These are phyloP conservation scores for Thermoascus crustaceus DNA, from an alignment of 2,329 filamentous ascomycete species.

Conservation along the genomic window DNA sequence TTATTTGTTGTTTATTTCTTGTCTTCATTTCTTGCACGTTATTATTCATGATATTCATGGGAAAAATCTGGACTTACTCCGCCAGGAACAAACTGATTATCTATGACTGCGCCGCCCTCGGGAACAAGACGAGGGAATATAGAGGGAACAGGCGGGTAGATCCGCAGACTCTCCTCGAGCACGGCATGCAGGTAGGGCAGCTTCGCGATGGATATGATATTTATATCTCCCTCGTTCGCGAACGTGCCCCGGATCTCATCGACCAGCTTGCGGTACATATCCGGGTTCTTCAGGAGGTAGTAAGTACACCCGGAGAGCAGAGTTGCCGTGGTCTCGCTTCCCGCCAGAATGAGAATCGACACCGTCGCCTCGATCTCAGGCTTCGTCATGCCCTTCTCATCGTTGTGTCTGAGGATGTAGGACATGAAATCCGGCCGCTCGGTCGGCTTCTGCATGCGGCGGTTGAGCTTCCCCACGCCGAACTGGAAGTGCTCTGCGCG, in stretches of 20 bases:
- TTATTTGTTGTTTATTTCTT: too few relatives aligned
- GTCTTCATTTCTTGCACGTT: too few relatives aligned
- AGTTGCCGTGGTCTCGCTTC: slow-evolving; percentile 35
- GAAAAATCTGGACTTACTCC: too few relatives aligned
- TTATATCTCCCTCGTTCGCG: slow-evolving; percentile 21
- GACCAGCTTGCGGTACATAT: slow-evolving; percentile 11
- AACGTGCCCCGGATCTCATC: slow-evolving; percentile 20
- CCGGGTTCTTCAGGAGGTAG: slow-evolving; percentile 17
- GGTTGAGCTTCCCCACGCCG: too few relatives aligned
- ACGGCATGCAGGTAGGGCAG: slow-evolving; percentile 36
- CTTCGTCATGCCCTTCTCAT: slow-evolving; percentile 9
- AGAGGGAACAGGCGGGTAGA: slow-evolving; percentile 32
- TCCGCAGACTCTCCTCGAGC: slow-evolving; percentile 38
- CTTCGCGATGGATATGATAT: slow-evolving; percentile 13
- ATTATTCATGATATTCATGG: too few relatives aligned
- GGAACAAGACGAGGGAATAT: slow-evolving; percentile 18
- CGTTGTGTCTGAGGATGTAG: slow-evolving; percentile 14
- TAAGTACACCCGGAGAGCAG: slow-evolving; percentile 29
- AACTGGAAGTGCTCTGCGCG: too few relatives aligned
- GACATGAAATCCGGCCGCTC: too few relatives aligned
- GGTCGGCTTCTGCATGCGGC: too few relatives aligned
- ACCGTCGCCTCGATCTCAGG: slow-evolving; percentile 18
- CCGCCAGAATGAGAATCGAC: slow-evolving; percentile 25
- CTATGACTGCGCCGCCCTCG: too few relatives aligned
- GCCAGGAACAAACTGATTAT: too few relatives aligned